Conservation (phyloP, 2,329 filamentous ascomycete species). For the Colletotrichum camelliae region DNA sequence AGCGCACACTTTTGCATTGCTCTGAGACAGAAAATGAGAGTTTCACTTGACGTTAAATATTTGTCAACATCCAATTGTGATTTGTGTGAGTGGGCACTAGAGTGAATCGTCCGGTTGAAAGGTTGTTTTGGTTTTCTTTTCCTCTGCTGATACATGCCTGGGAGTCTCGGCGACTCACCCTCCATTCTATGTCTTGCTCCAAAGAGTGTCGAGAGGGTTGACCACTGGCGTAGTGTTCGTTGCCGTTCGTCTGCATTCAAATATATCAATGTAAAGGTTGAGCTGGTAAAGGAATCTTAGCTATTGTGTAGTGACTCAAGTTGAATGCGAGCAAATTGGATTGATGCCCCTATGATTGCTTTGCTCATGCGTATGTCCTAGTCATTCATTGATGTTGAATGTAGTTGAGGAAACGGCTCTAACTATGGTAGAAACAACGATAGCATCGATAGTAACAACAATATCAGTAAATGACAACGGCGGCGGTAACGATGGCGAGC, state of each 20-base stretch:
- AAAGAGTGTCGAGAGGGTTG: not conserved
- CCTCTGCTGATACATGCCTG: not conserved
- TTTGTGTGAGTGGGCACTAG: not conserved
- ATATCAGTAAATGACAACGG: not conserved
- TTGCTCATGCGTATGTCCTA: not conserved
- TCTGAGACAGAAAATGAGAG: slow-evolving; percentile 14
- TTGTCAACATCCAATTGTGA: not conserved
- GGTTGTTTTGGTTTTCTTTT: not conserved
- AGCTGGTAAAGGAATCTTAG: not conserved
- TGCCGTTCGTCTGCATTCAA: not conserved
- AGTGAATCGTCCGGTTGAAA: not conserved
- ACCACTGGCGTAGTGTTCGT: not conserved
- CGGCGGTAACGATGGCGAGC: not conserved
- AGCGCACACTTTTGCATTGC: slow-evolving; percentile 17
- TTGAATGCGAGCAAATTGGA: not conserved
- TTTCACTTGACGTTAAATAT: not conserved
- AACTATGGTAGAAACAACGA: not conserved
- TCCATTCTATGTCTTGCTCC: not conserved
- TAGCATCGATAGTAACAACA: not conserved
- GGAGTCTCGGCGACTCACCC: not conserved
- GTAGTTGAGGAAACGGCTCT: not conserved
- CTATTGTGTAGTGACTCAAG: not conserved
- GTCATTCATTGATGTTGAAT: not conserved
- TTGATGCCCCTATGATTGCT: not conserved
- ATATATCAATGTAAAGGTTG: not conserved